A percentile compares a stretch with the other conserved stretches of the same genome.
phyloP scores from a whole-genome alignment of 768 basidiomycete species.

The Boletus patriciae region DNA sequence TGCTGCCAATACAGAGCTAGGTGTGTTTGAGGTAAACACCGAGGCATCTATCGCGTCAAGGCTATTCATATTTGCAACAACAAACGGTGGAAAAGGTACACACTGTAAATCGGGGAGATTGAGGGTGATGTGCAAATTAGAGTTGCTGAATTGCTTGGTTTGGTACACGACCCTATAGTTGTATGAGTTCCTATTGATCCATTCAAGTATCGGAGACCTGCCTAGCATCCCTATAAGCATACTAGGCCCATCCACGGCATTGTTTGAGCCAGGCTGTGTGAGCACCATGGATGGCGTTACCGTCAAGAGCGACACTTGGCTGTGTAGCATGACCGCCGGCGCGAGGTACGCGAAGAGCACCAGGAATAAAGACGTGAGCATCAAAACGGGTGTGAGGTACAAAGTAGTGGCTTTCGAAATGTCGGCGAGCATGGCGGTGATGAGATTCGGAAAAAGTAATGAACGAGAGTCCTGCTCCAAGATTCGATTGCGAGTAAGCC shows the following conservation, averaged over 20 bases:
- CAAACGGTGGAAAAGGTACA: conserved; percentile 17
- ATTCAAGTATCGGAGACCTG: conserved; percentile 26
- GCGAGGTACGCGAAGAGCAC: conserved; percentile 68
- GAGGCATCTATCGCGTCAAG: conserved; percentile 52
- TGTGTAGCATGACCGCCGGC: conserved; percentile 58
- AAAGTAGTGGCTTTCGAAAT: conserved; percentile 67
- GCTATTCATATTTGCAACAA: background rate
- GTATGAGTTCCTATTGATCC: background rate
- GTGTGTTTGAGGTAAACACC: conserved; percentile 56
- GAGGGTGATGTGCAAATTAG: conserved; percentile 58
- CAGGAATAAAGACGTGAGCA: conserved; percentile 65
- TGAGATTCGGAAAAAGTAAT: background rate
- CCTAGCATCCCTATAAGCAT: conserved; percentile 68
- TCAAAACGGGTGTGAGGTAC: conserved; percentile 66
- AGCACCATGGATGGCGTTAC: conserved; percentile 56
- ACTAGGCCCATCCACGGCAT: conserved; percentile 61
- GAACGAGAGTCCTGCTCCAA: conserved; percentile 25
- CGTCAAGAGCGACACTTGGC: conserved; percentile 61
- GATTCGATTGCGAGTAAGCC: conserved; percentile 19
- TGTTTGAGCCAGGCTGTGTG: conserved; percentile 35
- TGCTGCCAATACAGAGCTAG: conserved; percentile 54
- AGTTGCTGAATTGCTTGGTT: conserved; percentile 44
- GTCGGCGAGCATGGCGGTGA: conserved; percentile 58
- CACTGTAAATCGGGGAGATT: conserved; percentile 63
- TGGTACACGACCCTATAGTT: conserved; percentile 64